These are phyloP conservation scores for Sporodiniella umbellata DNA, from an alignment of 371 early-diverging fungal genomes.

Conservation along the genomic window DNA sequence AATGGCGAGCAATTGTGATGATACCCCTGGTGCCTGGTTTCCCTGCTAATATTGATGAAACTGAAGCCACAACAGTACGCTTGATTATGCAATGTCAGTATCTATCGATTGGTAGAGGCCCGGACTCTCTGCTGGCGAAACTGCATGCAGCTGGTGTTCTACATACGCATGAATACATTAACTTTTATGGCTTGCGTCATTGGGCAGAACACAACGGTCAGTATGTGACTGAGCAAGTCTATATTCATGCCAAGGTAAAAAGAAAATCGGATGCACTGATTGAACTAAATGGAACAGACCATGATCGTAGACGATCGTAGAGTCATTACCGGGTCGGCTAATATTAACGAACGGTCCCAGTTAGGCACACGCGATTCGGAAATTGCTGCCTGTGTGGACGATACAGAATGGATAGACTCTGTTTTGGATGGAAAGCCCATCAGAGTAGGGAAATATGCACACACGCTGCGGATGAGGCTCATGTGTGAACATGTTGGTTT, in stretches of 20 bases:
- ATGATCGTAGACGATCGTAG: slow-evolving; percentile 84
- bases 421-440: slow-evolving; percentile 58
- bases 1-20: slow-evolving; percentile 79
- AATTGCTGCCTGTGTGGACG: slow-evolving; percentile 75
- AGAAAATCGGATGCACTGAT: neutral
- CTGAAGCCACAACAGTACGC: slow-evolving; percentile 69
- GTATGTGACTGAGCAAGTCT: slow-evolving; percentile 79
- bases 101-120: slow-evolving; percentile 70
- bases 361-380: slow-evolving; percentile 87
- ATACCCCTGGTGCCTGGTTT: slow-evolving; percentile 90
- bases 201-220: slow-evolving; percentile 43
- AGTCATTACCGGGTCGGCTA: slow-evolving; percentile 85
- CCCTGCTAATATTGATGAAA: slow-evolving; percentile 68
- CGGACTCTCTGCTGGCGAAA: slow-evolving; percentile 58
- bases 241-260: slow-evolving; percentile 83
- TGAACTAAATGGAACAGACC: slow-evolving; percentile 4
- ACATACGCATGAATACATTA: slow-evolving; percentile 58
- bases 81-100: slow-evolving; percentile 79
- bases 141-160: slow-evolving; percentile 59
- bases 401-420: slow-evolving; percentile 52
- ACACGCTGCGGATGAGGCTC: slow-evolving; percentile 63
- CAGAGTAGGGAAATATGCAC: slow-evolving; percentile 67
- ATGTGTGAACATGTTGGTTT: slow-evolving; percentile 83
- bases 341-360: slow-evolving; percentile 83
- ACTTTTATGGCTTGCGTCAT: slow-evolving; percentile 63